phyloP scores from a whole-genome alignment of 2,329 filamentous ascomycete species.

The Pseudogymnoascus sp. region DNA sequence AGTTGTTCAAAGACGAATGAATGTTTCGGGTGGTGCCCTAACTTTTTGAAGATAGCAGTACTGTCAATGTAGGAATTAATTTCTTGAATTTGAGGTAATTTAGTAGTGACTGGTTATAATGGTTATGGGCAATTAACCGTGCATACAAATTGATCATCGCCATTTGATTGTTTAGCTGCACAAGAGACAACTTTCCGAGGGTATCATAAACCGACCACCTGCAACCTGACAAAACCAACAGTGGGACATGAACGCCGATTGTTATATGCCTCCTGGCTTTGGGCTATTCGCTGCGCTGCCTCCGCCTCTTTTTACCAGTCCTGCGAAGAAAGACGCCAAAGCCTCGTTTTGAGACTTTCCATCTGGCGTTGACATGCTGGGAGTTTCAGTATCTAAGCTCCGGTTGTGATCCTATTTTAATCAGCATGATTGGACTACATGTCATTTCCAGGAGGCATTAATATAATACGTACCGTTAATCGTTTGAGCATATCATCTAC shows the following conservation, averaged over 20 bases:
- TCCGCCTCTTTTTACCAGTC: constrained; percentile 45
- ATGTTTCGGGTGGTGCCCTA: background rate
- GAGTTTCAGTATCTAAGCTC: constrained; percentile 29
- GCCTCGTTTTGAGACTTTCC: constrained; percentile 50
- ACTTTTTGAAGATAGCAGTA: background rate
- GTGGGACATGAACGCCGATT: background rate
- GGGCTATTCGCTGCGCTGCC: constrained; percentile 24
- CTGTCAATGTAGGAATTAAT: background rate
- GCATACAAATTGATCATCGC: background rate
- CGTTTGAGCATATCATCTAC: constrained; percentile 87
- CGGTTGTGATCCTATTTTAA: constrained; percentile 17
- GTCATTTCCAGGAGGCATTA: background rate
- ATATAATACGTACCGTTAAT: constrained; percentile 54
- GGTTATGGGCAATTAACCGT: background rate
- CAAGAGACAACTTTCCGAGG: background rate
- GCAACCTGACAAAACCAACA: background rate
- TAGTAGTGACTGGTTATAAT: background rate
- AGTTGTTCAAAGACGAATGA: background rate
- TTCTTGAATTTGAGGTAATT: background rate
- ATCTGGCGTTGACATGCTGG: constrained; percentile 28
- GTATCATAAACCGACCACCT: background rate
- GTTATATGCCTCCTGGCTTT: constrained; percentile 20
- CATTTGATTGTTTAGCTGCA: background rate
- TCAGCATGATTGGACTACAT: constrained; percentile 10
- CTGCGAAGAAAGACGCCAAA: constrained; percentile 51